phyloP scores from a whole-genome alignment of 202 grass and related monocot genomes.

The Schoenoplectus tabernaemontani region DNA sequence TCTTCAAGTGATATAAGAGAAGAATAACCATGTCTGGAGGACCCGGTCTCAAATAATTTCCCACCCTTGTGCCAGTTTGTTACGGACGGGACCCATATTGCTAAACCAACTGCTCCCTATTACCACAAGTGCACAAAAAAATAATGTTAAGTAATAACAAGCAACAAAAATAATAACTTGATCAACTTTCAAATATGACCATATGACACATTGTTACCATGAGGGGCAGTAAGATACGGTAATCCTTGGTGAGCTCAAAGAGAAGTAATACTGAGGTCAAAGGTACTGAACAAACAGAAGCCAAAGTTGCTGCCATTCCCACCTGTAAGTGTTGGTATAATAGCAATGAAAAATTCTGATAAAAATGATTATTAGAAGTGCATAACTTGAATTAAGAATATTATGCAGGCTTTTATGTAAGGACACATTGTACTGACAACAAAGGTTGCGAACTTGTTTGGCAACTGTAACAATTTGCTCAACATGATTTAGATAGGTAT shows the following conservation, averaged over 20 bases:
- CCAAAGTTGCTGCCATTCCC: slow-evolving; percentile 95
- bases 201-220: slow-evolving; percentile 50
- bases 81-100: slow-evolving; percentile 98
- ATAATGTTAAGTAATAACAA: background rate
- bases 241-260: slow-evolving; percentile 97
- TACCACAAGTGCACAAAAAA: slow-evolving; percentile 21
- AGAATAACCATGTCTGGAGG: slow-evolving; percentile 67
- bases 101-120: slow-evolving; percentile 96
- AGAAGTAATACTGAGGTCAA: slow-evolving; percentile 94
- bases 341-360: background rate
- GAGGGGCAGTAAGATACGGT: slow-evolving; percentile 91
- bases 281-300: slow-evolving; percentile 96
- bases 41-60: slow-evolving; percentile 43
- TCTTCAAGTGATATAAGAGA: slow-evolving; percentile 42
- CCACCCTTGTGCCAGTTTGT: slow-evolving; percentile 49
- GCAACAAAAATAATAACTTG: background rate
- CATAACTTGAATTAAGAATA: background rate
- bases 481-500: background rate
- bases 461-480: background rate
- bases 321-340: slow-evolving; percentile 37
- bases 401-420: background rate
- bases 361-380: background rate
- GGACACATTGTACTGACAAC: background rate
- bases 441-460: background rate
- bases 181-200: background rate